phyloP scores from a whole-genome alignment of 305 asterid genomes.

The Ajuga reptans region DNA sequence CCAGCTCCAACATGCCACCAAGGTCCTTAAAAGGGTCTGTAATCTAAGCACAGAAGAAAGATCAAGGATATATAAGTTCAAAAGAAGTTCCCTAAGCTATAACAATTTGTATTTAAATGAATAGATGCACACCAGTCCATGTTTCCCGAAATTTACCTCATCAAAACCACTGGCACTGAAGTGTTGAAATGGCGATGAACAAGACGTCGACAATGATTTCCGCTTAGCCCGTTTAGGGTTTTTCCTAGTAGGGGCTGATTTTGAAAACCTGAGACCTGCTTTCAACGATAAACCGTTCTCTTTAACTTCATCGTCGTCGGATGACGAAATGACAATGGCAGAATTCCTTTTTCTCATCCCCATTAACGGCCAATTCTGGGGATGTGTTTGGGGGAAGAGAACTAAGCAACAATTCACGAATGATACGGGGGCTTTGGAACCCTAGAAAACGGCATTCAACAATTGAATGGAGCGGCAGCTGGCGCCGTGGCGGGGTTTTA shows the following conservation, averaged over 20 bases:
- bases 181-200: conserved; percentile 26
- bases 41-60: background rate
- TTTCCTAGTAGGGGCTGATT: conserved; percentile 46
- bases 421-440: conserved; percentile 9
- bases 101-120: background rate
- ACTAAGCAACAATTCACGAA: background rate
- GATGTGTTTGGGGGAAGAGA: background rate
- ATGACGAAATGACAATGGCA: conserved; percentile 46
- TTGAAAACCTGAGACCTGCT: conserved; percentile 30
- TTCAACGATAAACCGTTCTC: conserved; percentile 21
- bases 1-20: background rate
- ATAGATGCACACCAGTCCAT: background rate
- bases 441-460: conserved; percentile 12
- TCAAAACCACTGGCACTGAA: conserved; percentile 42
- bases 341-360: conserved; percentile 53
- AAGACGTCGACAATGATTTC: conserved; percentile 34
- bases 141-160: conserved; percentile 33
- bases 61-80: background rate
- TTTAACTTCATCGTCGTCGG: conserved; percentile 47
- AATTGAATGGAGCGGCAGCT: background rate
- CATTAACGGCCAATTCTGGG: conserved; percentile 25
- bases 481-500: background rate
- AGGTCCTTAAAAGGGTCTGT: background rate
- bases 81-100: background rate
- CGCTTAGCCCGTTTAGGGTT: conserved; percentile 53